Evolutionary conservation across 176 grass and related monocot species (phyloP).

Genomic region (Eleusine indica): DNA sequence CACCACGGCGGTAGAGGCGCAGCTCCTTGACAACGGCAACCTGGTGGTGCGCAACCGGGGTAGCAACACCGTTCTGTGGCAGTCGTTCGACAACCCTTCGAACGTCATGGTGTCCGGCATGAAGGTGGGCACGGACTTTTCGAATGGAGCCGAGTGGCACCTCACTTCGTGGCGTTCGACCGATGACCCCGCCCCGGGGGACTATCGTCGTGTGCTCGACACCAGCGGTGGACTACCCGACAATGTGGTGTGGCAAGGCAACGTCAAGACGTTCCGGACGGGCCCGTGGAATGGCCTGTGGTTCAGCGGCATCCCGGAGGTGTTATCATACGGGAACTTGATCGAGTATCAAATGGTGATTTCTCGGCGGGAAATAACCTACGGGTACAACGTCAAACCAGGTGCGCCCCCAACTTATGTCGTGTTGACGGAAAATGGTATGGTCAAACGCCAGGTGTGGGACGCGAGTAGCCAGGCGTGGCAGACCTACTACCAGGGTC

Average conservation of each 20-base stretch:
- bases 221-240: constrained; percentile 40
- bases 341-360: constrained; percentile 28
- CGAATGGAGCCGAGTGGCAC: constrained; percentile 35
- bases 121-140: constrained; percentile 31
- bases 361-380: constrained; percentile 31
- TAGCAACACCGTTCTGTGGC: not conserved
- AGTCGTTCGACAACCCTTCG: constrained; percentile 26
- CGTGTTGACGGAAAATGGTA: constrained; percentile 40
- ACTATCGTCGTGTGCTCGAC: constrained; percentile 17
- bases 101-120: constrained; percentile 35
- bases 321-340: constrained; percentile 38
- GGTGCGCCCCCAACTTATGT: constrained; percentile 43
- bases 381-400: constrained; percentile 7
- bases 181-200: constrained; percentile 46
- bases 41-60: not conserved
- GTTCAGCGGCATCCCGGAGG: constrained; percentile 63
- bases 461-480: constrained; percentile 33
- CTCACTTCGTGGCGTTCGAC: constrained; percentile 28
- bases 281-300: constrained; percentile 46
- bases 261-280: constrained; percentile 25
- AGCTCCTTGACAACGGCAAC: constrained; percentile 20
- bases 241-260: constrained; percentile 19
- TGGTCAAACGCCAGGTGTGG: constrained; percentile 41
- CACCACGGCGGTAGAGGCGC: not conserved
- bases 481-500: constrained; percentile 21